Evolutionary conservation across 2,329 filamentous ascomycete genomes (phyloP), one percentile per base, ranked within the genome.

Genomic region (Fulvia fulva): DNA sequence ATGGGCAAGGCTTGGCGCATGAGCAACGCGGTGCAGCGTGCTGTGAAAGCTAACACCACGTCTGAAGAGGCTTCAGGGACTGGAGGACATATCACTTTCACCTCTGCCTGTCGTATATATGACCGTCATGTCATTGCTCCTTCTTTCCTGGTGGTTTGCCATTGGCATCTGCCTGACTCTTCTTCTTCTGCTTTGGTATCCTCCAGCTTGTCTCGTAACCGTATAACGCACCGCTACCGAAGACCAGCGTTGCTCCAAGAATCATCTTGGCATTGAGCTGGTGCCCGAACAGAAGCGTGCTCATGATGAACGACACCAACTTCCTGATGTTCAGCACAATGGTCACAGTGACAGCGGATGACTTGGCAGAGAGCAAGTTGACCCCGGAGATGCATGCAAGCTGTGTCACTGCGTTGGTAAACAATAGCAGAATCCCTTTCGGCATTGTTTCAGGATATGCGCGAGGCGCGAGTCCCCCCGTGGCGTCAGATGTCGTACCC

Each of bases 321-420:
- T 99, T 99, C 66, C 94, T 84, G 60, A 99, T 89, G 72, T 97
- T 99, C 60, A 99, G 80, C 50, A 97, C 91, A 67, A 99, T 96
- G 1, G 93, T 97, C 23, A 99, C 94, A 0, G 94, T 97, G 56
- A 99, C 81, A 0, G 94, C 95, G 3, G 92, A 93, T 3, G 90
- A 90, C 55, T 87, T 88, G 0, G 93, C 90, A 1, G 90, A 92
- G 4, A 99, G 81, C n/a, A 96, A 82, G 67, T 97, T 97, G 57
- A 99, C 94, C 1, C 94, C 94, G 2, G 92, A 89, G 63, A 99
- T 97, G 74, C 94, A 99, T 23, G 91, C 84, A 69, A 97, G 91
- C 74, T 99, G 94, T 2, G 94, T 97, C 51, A 95, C 71, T 0
- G 95, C 90, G 68, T 95, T 95, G 61, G 88, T 80, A 1, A 80